Evolutionary conservation across 164 flowering plant genomes (phyloP), one percentile per base, ranked within the genome.

Genomic region (Annona cherimola): DNA sequence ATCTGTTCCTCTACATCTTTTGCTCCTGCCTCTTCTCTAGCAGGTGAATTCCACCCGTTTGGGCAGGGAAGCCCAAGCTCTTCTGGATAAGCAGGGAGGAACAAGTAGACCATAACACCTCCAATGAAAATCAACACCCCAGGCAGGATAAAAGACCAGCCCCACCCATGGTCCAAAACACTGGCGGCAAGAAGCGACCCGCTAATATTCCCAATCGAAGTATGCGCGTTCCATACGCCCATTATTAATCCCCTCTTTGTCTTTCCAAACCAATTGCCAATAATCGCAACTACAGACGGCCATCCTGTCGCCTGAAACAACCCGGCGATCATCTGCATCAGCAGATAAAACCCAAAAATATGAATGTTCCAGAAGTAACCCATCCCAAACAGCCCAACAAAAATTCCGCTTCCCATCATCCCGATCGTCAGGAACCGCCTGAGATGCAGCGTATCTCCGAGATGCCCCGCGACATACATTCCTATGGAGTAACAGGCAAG

Each of bases 261-360:
- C 81, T 92, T 92, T 66, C 98, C 98, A 81, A 90, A 92, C 97
- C 98, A 94, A 77, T 90, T 92, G 6, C 98, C 98, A 41, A 94
- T 82, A 61, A 94, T 96, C 18, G 98, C 98, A 45, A 94, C 97
- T 59, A 94, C 98, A 5, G 97, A 94, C 50, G 98, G 98, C 98
- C 98, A 94, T 1, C 98, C 98, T 0, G 98, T 94, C 4, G 98
- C 91, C 71, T 94, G 97, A 80, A 94, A 94, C 79, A 94, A 79
- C 64, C 98, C 97, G n/a, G 96, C 98, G 4, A 80, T 65, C 96
- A 94, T 92, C 79, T 94, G 98, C 96, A 90, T 88, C 3, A 65
- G 76, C 40, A 94, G 77, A 77, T 81, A 94, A 74, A 83, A 94
- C 81, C 85, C 78, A 46, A 90, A 92, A 5, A 57, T 76, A 76